These are phyloP conservation scores for Hypoxylon subgilvum DNA, from an alignment of 495 filamentous ascomycete species.

Conservation along the genomic window DNA sequence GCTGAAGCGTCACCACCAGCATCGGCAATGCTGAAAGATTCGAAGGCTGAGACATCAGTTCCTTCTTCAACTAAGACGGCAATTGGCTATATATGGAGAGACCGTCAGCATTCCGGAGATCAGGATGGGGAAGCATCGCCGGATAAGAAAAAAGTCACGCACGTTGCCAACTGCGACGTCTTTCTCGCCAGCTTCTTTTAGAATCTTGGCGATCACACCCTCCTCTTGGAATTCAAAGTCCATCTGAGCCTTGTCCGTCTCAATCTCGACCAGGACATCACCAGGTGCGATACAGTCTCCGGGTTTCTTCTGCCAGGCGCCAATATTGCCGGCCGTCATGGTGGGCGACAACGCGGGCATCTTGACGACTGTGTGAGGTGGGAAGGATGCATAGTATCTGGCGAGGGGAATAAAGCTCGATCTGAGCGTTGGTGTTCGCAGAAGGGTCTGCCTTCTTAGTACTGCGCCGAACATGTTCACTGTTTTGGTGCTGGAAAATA, in stretches of 20 bases:
- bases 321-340: slow-evolving; percentile 96
- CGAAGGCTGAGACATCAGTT: slow-evolving; percentile 83
- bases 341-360: slow-evolving; percentile 99
- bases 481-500: slow-evolving; percentile 33
- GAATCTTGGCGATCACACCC: slow-evolving; percentile 90
- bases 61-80: slow-evolving; percentile 93
- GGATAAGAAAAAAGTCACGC: slow-evolving; percentile 49
- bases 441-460: slow-evolving; percentile 61
- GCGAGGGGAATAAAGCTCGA: slow-evolving; percentile 53
- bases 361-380: slow-evolving; percentile 90
- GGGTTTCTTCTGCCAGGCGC: slow-evolving; percentile 95
- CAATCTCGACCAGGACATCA: slow-evolving; percentile 98
- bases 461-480: slow-evolving; percentile 60
- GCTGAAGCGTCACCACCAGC: slow-evolving; percentile 81
- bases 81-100: slow-evolving; percentile 78
- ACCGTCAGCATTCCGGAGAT: slow-evolving; percentile 48
- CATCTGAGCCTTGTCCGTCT: slow-evolving; percentile 99
- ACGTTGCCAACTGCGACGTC: slow-evolving; percentile 95
- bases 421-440: slow-evolving; percentile 50
- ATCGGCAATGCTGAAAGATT: slow-evolving; percentile 84
- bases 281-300: slow-evolving; percentile 88
- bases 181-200: slow-evolving; percentile 93
- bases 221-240: slow-evolving; percentile 99
- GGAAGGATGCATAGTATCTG: slow-evolving; percentile 73
- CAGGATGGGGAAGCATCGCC: slow-evolving; percentile 28